These are phyloP conservation scores for Zygoascus biomembranicola DNA, from an alignment of 805 yeast species.

Conservation along the genomic window DNA sequence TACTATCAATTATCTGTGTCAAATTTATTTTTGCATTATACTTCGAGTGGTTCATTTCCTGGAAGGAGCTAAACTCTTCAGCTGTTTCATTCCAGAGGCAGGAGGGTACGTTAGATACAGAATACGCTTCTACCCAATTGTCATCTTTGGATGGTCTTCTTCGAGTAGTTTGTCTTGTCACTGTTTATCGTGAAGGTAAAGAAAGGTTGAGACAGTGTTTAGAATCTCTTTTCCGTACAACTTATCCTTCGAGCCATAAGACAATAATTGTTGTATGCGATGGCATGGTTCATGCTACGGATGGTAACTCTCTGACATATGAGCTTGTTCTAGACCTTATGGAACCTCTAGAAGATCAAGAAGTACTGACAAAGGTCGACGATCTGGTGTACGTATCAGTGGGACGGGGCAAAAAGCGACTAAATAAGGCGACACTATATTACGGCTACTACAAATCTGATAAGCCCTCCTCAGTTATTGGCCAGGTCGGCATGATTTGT, in stretches of 20 bases:
- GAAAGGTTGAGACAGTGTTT: constrained; percentile 64
- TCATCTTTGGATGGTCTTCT: not conserved
- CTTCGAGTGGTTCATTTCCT: constrained; percentile 65
- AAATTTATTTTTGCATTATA: constrained; percentile 75
- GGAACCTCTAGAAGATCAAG: constrained; percentile 58
- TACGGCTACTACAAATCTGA: constrained; percentile 70
- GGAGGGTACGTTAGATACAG: not conserved
- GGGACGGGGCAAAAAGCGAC: constrained; percentile 68
- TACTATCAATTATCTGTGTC: constrained; percentile 55
- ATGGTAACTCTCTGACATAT: constrained; percentile 59
- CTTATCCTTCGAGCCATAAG: constrained; percentile 76
- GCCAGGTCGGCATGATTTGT: constrained; percentile 63
- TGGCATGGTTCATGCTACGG: constrained; percentile 79
- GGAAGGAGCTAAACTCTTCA: not conserved
- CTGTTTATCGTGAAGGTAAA: constrained; percentile 82
- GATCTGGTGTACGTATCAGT: constrained; percentile 71
- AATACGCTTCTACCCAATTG: not conserved
- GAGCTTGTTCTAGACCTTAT: constrained; percentile 70
- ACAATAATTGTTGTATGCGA: constrained; percentile 74
- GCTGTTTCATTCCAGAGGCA: not conserved
- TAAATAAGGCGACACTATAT: constrained; percentile 80
- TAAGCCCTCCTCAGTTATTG: constrained; percentile 46
- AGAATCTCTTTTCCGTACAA: constrained; percentile 73
- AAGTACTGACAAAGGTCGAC: constrained; percentile 28
- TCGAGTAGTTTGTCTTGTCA: constrained; percentile 48